Base-by-base conservation (phyloP, 352 stramenopile genomes). In the Elongisporangium senticosum region DNA sequence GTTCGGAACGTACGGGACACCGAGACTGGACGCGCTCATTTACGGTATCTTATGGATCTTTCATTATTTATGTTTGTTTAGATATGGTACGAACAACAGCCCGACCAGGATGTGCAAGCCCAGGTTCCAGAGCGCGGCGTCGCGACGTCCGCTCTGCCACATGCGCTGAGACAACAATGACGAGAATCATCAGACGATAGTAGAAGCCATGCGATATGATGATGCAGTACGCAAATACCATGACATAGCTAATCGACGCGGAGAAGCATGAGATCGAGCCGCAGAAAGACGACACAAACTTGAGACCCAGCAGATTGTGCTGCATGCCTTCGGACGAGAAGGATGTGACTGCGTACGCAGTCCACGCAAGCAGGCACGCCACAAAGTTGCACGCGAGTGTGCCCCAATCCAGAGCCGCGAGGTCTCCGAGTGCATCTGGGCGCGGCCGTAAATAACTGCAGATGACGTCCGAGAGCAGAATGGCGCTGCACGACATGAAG, bases 201-300 rank as follows among this genome's bases (percentile, higher is more conserved):
- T 5, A 19, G 28, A 39, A 23, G 1, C n/a, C 20, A 56, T 33
- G 15, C 19, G 19, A 33, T 24, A 19, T 4, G 21, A 4, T 37
- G 20, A 4, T 37, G 20, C 40, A 55, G 7, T 19, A 62, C 63
- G 21, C n/a, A n/a, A n/a, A n/a, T 61, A 89, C 78, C 65, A 75
- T 81, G 21, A 74, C 68, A 47, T 80, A 70, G 20, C 68, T 87
- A 23, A 90, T 72, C 20, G 72, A 52, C 1, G 67, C 76, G 14
- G 76, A 87, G 58, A 90, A 89, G 49, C 71, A 75, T 33, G 80
- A 90, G 20, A 90, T 47, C 4, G 80, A 90, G 17, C 80, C 80
- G 58, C 80, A 90, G 26, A 90, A 90, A 4, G 80, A 90, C 17
- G 74, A 87, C n/a, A 87, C 80, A 63, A 90, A 90, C 65, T 90